phyloP scores from a whole-genome alignment of 2,329 filamentous ascomycete genomes.

The Xylariaceae sp. region DNA sequence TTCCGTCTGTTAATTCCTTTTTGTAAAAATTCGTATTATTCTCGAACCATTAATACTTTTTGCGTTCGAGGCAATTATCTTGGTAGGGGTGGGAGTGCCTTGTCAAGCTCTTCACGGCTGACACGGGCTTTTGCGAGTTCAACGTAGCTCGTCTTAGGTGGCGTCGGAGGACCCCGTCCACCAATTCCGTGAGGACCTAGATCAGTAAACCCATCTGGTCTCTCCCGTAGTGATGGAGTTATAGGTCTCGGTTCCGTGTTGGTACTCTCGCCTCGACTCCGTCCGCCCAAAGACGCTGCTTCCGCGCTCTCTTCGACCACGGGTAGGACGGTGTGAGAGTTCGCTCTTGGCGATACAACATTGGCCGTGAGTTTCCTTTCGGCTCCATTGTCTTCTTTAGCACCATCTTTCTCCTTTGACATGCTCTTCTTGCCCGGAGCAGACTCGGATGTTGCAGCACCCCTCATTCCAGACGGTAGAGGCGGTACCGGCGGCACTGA shows the following conservation, averaged over 20 bases:
- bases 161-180: conserved; percentile 41
- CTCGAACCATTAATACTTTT: not conserved
- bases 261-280: conserved; percentile 46
- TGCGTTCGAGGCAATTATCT: conserved; percentile 10
- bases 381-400: conserved; percentile 30
- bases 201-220: conserved; percentile 34
- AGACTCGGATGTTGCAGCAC: conserved; percentile 29
- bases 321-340: conserved; percentile 52
- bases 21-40: not conserved
- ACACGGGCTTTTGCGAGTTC: conserved; percentile 38
- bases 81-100: conserved; percentile 55
- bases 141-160: conserved; percentile 39
- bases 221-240: conserved; percentile 33
- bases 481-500: conserved; percentile 30
- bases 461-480: conserved; percentile 32
- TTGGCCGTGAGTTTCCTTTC: conserved; percentile 31
- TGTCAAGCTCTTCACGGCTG: conserved; percentile 55
- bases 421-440: conserved; percentile 29
- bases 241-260: conserved; percentile 29
- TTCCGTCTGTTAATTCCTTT: conserved; percentile 1
- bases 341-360: conserved; percentile 24
- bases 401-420: conserved; percentile 29
- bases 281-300: conserved; percentile 58
- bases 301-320: conserved; percentile 90
- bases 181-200: conserved; percentile 31